Evolutionary conservation across 257 asterid species (phyloP).

Genomic region (Gentiana dahurica): DNA sequence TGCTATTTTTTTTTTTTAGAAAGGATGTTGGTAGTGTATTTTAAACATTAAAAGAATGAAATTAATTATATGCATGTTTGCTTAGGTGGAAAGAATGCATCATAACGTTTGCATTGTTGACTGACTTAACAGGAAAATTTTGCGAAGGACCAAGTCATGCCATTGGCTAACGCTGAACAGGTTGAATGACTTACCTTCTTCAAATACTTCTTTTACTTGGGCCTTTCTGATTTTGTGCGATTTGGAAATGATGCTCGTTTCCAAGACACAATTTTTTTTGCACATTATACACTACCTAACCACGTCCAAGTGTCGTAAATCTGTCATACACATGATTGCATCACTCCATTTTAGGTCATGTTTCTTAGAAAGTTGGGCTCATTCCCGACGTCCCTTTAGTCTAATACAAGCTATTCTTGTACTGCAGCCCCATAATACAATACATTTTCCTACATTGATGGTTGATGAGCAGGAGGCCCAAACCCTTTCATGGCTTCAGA

Average conservation of each 20-base stretch:
- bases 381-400: too few species aligned
- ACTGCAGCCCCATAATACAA: slow-evolving; percentile 37
- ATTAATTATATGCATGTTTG: too few species aligned
- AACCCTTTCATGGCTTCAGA: slow-evolving; percentile 43
- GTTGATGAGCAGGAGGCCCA: slow-evolving; percentile 39
- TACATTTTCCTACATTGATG: slow-evolving; percentile 30
- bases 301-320: too few species aligned
- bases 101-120: neutral
- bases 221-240: slow-evolving; percentile 1
- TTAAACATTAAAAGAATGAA: too few species aligned
- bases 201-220: too few species aligned
- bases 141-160: slow-evolving; percentile 31
- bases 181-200: slow-evolving; percentile 16
- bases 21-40: too few species aligned
- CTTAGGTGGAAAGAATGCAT: neutral
- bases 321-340: too few species aligned
- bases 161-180: slow-evolving; percentile 51
- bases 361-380: too few species aligned
- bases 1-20: too few species aligned
- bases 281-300: neutral
- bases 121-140: slow-evolving; percentile 32
- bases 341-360: too few species aligned
- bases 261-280: neutral
- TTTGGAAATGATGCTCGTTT: slow-evolving; percentile 3
- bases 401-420: neutral